phyloP scores from a whole-genome alignment of 306 rosid genomes.

The Cajanus cajan region DNA sequence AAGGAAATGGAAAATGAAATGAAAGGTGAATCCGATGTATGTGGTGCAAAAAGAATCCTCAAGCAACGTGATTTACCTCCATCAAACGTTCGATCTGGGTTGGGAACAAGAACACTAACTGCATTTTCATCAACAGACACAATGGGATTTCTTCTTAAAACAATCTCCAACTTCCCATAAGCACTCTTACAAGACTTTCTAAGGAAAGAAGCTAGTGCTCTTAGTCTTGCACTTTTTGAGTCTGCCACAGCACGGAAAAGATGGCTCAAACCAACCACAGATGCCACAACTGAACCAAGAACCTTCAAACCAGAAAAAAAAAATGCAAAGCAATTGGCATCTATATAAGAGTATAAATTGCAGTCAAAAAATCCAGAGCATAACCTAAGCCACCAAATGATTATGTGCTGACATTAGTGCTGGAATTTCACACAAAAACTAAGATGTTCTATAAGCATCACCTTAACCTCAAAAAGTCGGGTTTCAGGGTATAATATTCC shows the following conservation, averaged over 20 bases:
- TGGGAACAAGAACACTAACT: slow-evolving; percentile 63
- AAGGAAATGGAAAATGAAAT: background rate
- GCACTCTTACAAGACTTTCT: slow-evolving; percentile 46
- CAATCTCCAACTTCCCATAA: slow-evolving; percentile 42
- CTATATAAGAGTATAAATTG: slow-evolving; percentile 26
- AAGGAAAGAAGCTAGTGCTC: slow-evolving; percentile 60
- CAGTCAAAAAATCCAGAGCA: slow-evolving; percentile 22
- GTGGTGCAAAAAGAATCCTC: slow-evolving; percentile 21
- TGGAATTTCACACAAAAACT: slow-evolving; percentile 8
- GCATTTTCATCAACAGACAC: slow-evolving; percentile 74
- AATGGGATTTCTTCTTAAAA: slow-evolving; percentile 59
- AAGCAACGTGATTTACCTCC: slow-evolving; percentile 56
- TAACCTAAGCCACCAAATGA: slow-evolving; percentile 13
- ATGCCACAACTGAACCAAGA: slow-evolving; percentile 66
- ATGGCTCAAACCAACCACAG: slow-evolving; percentile 81
- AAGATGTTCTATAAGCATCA: background rate
- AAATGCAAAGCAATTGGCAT: slow-evolving; percentile 38
- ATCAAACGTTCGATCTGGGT: slow-evolving; percentile 40
- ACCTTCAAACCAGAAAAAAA: slow-evolving; percentile 36
- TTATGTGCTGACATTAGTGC: slow-evolving; percentile 9
- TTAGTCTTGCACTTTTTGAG: slow-evolving; percentile 57
- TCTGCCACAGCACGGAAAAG: slow-evolving; percentile 59
- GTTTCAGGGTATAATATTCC: background rate
- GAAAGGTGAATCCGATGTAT: background rate
- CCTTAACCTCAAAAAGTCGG: background rate